A percentile compares a stretch with the other conserved stretches of the same genome.
phyloP scores from a whole-genome alignment of 202 grass and related monocot genomes.

The Elaeis oleifera region DNA sequence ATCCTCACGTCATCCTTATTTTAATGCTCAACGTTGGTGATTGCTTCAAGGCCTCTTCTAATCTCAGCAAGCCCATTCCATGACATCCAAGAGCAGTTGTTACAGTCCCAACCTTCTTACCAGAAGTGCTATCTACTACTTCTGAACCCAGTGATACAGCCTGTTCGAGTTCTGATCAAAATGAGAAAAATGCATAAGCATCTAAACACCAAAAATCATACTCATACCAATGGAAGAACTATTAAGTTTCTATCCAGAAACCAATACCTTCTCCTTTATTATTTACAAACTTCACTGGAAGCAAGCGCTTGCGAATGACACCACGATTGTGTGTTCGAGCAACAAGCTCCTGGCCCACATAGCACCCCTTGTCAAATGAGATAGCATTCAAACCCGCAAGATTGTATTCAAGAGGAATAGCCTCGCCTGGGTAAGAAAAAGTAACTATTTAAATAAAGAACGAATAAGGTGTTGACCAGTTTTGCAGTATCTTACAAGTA shows the following conservation, averaged over 20 bases:
- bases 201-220: not conserved
- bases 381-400: conserved; percentile 69
- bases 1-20: conserved; percentile 38
- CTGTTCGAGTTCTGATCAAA: conserved; percentile 51
- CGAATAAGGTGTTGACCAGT: not conserved
- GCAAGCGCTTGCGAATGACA: conserved; percentile 70
- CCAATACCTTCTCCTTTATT: conserved; percentile 49
- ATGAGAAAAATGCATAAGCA: conserved; percentile 5
- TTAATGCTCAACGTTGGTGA: conserved; percentile 28
- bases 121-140: conserved; percentile 37
- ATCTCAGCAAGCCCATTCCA: conserved; percentile 62
- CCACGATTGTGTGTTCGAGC: conserved; percentile 77
- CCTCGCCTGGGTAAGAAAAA: conserved; percentile 49
- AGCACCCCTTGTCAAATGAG: conserved; percentile 93
- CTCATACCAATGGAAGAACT: not conserved
- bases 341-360: conserved; percentile 91
- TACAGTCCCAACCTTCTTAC: conserved; percentile 64
- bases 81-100: conserved; percentile 46
- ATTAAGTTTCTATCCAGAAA: not conserved
- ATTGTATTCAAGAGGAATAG: conserved; percentile 89
- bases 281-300: conserved; percentile 57
- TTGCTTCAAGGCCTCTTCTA: conserved; percentile 45
- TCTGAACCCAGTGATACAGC: conserved; percentile 46
- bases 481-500: no score
- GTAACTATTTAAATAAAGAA: not conserved